phyloP scores from a whole-genome alignment of 1,284 basidiomycete genomes.

The Lentinula novae-zelandiae region DNA sequence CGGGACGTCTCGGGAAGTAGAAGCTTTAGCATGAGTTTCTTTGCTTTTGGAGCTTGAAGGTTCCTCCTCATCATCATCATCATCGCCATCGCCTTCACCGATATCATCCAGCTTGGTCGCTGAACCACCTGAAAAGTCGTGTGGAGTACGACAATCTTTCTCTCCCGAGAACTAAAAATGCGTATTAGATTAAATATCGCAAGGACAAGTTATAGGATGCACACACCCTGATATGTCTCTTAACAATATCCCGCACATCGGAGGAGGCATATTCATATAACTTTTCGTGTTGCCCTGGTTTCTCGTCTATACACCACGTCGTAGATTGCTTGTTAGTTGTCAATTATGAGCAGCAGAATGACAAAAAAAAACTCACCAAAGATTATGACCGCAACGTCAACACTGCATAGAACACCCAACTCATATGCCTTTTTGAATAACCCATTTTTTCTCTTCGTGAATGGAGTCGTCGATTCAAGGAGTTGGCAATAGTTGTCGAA shows the following conservation, averaged over 20 bases:
- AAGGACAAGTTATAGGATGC: not conserved
- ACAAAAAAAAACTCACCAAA: conserved; percentile 37
- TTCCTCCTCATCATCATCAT: conserved; percentile 32
- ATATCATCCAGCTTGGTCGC: conserved; percentile 29
- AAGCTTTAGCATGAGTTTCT: not conserved
- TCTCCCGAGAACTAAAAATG: conserved; percentile 48
- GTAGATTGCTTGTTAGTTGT: conserved; percentile 8
- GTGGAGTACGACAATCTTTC: conserved; percentile 39
- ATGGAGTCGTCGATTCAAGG: not conserved
- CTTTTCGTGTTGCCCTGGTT: conserved; percentile 50
- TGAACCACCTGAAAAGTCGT: conserved; percentile 33
- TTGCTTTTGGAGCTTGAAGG: conserved; percentile 15
- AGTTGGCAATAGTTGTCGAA: no score
- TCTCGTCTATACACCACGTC: conserved; percentile 35
- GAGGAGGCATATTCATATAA: conserved; percentile 56
- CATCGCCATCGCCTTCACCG: conserved; percentile 40
- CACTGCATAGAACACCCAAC: conserved; percentile 65
- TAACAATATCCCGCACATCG: conserved; percentile 45
- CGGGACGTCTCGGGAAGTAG: not conserved
- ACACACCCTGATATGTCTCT: conserved; percentile 44
- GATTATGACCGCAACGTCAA: conserved; percentile 68
- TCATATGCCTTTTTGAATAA: conserved; percentile 75
- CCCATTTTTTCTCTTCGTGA: conserved; percentile 55
- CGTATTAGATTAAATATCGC: conserved; percentile 3
- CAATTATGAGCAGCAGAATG: not conserved